Evolutionary conservation across 768 basidiomycete species (phyloP).

Genomic region (Leccinellum rugosiceps): DNA sequence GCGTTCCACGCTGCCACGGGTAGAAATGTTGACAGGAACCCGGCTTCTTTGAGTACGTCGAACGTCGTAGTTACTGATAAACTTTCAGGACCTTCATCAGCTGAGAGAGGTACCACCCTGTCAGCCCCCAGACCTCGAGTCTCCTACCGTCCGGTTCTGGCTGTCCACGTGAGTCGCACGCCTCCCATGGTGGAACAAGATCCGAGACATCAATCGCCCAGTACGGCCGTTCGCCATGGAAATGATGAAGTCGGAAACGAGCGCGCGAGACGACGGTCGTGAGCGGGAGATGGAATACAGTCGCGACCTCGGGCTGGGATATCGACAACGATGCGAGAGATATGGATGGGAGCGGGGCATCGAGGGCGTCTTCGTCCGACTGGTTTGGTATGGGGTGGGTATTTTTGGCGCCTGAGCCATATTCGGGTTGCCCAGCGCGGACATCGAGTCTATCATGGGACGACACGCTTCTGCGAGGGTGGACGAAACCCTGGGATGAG

Average conservation of each 20-base stretch:
- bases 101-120: conserved; percentile 75
- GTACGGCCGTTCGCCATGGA: conserved; percentile 54
- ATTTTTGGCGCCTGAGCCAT: not conserved
- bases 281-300: conserved; percentile 70
- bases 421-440: not conserved
- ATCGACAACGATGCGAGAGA: conserved; percentile 48
- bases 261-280: conserved; percentile 43
- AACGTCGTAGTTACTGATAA: conserved; percentile 33
- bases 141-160: conserved; percentile 45
- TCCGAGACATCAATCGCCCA: conserved; percentile 69
- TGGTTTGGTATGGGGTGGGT: not conserved
- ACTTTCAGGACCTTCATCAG: conserved; percentile 56
- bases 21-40: not conserved
- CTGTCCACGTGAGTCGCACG: conserved; percentile 32
- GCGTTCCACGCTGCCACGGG: not conserved
- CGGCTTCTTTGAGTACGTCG: not conserved
- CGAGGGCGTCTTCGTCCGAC: conserved; percentile 6
- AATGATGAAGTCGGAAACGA: conserved; percentile 50
- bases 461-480: not conserved
- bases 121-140: conserved; percentile 79
- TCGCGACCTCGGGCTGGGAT: conserved; percentile 63
- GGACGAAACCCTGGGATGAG: conserved; percentile 39
- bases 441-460: not conserved
- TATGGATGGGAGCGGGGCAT: conserved; percentile 59
- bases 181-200: conserved; percentile 34